A percentile compares a stretch with the other conserved stretches of the same genome.
Conservation (phyloP, 2,329 filamentous ascomycete species). For the Cordyceps tenuipes region DNA sequence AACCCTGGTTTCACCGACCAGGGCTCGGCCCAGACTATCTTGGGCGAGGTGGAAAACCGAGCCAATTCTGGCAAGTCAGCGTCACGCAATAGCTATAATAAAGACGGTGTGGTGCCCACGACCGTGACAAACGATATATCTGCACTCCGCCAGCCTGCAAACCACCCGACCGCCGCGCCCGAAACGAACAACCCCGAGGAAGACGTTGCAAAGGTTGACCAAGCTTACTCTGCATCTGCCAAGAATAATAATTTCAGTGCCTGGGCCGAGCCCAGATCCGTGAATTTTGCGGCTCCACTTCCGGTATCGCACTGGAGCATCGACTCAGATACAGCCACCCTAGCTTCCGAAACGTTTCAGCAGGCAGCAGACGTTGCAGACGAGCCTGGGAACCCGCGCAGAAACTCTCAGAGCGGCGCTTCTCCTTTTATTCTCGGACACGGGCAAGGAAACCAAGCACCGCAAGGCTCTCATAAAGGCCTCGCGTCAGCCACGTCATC, state of each 20-base stretch:
- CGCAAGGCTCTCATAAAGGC: neutral
- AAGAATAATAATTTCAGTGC: neutral
- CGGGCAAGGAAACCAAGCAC: neutral
- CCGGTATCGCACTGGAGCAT: slow-evolving; percentile 12
- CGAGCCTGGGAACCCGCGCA: neutral
- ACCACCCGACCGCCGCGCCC: slow-evolving; percentile 44
- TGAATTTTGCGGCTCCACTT: slow-evolving; percentile 4
- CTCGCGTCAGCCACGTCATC: neutral
- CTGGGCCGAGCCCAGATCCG: slow-evolving; percentile 22
- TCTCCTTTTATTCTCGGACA: neutral
- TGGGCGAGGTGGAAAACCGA: slow-evolving; percentile 4
- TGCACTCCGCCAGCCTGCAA: slow-evolving; percentile 10
- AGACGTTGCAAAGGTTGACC: slow-evolving; percentile 23
- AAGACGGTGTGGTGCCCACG: slow-evolving; percentile 19
- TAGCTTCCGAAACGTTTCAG: slow-evolving; percentile 16
- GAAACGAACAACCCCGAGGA: slow-evolving; percentile 41
- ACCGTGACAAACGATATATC: slow-evolving; percentile 16
- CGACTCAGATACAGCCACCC: slow-evolving; percentile 3
- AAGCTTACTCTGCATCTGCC: slow-evolving; percentile 18
- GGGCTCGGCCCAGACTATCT: neutral
- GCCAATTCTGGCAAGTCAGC: slow-evolving; percentile 2
- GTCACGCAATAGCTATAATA: neutral
- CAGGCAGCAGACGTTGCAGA: neutral
- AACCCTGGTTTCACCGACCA: slow-evolving; percentile 7
- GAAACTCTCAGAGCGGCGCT: neutral